These are phyloP conservation scores for Aphanomyces invadans DNA, from an alignment of 352 stramenopile species.

Conservation along the genomic window DNA sequence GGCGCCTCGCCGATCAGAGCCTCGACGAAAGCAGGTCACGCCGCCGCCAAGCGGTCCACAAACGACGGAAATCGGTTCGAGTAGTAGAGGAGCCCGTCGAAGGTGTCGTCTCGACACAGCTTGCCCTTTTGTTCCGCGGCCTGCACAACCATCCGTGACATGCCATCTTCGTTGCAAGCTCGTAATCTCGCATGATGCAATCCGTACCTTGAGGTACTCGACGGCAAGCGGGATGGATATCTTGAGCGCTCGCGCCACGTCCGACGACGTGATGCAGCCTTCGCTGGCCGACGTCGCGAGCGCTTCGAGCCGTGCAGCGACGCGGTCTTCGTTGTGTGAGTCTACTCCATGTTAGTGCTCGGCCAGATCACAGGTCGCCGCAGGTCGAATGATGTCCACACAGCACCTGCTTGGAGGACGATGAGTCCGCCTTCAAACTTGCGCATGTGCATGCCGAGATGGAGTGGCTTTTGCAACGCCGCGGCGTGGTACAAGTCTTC, in stretches of 20 bases:
- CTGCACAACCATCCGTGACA: no score
- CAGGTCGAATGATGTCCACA: slow-evolving; percentile 32
- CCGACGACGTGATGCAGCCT: slow-evolving; percentile 80
- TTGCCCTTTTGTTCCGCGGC: slow-evolving; percentile 89
- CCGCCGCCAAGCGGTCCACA: no score
- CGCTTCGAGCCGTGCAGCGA: slow-evolving; percentile 56
- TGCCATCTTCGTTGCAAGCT: no score
- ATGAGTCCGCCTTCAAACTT: slow-evolving; percentile 91
- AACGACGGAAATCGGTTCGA: slow-evolving; percentile 85
- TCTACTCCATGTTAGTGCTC: slow-evolving; percentile 31
- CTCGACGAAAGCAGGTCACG: no score
- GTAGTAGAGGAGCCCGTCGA: slow-evolving; percentile 94
- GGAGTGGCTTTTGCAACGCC: slow-evolving; percentile 69
- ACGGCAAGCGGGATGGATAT: slow-evolving; percentile 92
- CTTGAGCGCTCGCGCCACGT: slow-evolving; percentile 87
- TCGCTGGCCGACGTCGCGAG: slow-evolving; percentile 67
- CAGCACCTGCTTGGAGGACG: slow-evolving; percentile 84
- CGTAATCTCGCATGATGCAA: neutral
- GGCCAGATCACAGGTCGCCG: no score
- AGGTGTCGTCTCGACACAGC: slow-evolving; percentile 93
- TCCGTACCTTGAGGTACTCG: slow-evolving; percentile 89
- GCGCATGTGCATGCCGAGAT: slow-evolving; percentile 88
- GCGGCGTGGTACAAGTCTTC: slow-evolving; percentile 94
- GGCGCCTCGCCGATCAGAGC: no score
- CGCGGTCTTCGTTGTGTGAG: slow-evolving; percentile 78